A percentile compares a stretch with the other conserved stretches of the same genome.
phyloP scores from a whole-genome alignment of 257 asterid genomes.

The Scutellaria galericulata region DNA sequence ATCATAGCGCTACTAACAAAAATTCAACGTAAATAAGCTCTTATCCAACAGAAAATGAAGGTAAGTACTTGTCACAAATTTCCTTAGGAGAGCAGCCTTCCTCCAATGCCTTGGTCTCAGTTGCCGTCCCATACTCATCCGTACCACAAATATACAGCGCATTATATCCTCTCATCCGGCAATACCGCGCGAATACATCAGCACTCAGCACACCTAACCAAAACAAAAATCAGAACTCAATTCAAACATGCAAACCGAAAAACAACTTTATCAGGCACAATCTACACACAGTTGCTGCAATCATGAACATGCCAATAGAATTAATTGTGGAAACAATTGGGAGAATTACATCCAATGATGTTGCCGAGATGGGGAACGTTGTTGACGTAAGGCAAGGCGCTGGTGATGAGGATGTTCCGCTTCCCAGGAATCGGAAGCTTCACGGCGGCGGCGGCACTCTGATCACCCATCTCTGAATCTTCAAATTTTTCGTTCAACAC shows the following conservation, averaged over 20 bases:
- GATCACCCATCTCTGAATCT: slow-evolving; percentile 49
- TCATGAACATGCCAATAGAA: slow-evolving; percentile 29
- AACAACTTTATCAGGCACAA: not conserved
- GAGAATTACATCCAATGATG: slow-evolving; percentile 80
- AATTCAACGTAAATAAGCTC: slow-evolving; percentile 8
- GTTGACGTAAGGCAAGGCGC: slow-evolving; percentile 94
- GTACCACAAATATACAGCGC: slow-evolving; percentile 88
- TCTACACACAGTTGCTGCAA: not conserved
- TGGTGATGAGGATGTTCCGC: slow-evolving; percentile 83
- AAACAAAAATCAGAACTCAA: slow-evolving; percentile 1
- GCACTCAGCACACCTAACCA: slow-evolving; percentile 93
- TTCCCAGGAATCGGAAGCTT: slow-evolving; percentile 78
- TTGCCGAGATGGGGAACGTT: slow-evolving; percentile 99
- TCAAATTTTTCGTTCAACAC: not conserved
- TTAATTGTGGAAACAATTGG: not conserved
- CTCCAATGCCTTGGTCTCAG: slow-evolving; percentile 98
- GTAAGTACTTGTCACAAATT: slow-evolving; percentile 86
- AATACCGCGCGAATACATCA: slow-evolving; percentile 88
- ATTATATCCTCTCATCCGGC: slow-evolving; percentile 84
- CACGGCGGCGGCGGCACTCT: slow-evolving; percentile 29
- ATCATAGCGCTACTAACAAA: slow-evolving; percentile 13
- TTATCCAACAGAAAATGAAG: slow-evolving; percentile 4
- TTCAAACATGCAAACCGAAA: slow-evolving; percentile 22
- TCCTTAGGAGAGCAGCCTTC: slow-evolving; percentile 83
- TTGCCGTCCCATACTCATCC: slow-evolving; percentile 97